Evolutionary conservation across 83 land plant species (phyloP).

Genomic region (Larix sibirica): DNA sequence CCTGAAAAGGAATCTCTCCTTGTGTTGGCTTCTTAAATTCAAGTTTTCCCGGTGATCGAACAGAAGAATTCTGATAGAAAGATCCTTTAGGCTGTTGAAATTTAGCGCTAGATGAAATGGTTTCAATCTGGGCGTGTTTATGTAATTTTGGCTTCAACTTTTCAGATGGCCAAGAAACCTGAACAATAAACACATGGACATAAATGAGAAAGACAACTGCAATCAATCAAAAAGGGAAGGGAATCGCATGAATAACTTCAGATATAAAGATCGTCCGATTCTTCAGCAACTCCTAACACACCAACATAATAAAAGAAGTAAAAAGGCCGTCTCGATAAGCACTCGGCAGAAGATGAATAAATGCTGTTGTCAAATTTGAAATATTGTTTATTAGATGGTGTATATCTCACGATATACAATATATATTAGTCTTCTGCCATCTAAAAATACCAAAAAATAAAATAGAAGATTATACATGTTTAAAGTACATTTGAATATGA

Average conservation of each 20-base stretch:
- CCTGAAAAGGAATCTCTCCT: slow-evolving; percentile 1
- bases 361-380: no score
- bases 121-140: neutral
- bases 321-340: no score
- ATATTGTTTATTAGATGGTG: no score
- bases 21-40: neutral
- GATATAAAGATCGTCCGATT: neutral
- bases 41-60: neutral
- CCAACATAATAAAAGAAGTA: neutral
- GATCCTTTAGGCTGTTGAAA: neutral
- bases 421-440: no score
- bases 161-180: neutral
- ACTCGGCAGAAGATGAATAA: no score
- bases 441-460: no score
- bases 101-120: neutral
- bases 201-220: neutral
- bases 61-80: neutral
- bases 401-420: no score
- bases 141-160: neutral
- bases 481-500: neutral
- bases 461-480: no score
- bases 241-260: neutral
- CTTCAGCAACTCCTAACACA: neutral
- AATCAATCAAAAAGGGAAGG: neutral
- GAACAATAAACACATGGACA: neutral